Percentiles rank a stretch among this genome's conserved stretches.
phyloP scores from a whole-genome alignment of 108 stramenopile genomes.

The Nitzschia sp. region DNA sequence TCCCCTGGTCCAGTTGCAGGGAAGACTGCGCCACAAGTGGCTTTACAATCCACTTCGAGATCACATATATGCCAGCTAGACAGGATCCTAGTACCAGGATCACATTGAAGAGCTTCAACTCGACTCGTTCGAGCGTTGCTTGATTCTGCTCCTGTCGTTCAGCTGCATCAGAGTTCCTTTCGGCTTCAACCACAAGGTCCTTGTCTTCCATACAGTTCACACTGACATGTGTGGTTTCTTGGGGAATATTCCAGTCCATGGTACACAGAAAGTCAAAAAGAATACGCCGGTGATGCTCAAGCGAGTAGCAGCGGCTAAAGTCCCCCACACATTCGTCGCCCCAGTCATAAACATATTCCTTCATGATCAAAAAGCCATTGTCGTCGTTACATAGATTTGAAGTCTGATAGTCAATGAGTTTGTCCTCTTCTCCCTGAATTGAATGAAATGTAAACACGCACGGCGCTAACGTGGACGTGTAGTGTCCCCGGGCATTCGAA shows the following conservation, averaged over 20 bases:
- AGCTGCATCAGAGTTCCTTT: not conserved
- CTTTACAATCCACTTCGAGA: conserved; percentile 25
- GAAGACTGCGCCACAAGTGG: conserved; percentile 13
- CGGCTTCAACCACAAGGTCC: conserved; percentile 11
- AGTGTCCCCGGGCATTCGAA: conserved; percentile 30
- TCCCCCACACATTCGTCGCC: conserved; percentile 43
- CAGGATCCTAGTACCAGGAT: conserved; percentile 10
- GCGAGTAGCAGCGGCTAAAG: conserved; percentile 31
- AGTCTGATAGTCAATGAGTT: conserved; percentile 24
- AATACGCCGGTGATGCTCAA: conserved; percentile 9
- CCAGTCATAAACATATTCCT: conserved; percentile 28
- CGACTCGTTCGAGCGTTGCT: not conserved
- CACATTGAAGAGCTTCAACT: conserved; percentile 17
- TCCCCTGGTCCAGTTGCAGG: not conserved
- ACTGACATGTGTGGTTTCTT: conserved; percentile 33
- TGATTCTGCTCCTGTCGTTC: conserved; percentile 3
- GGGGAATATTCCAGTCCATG: conserved; percentile 17
- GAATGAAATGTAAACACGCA: conserved; percentile 27
- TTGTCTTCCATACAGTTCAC: conserved; percentile 35
- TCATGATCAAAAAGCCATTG: conserved; percentile 19
- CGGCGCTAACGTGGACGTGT: conserved; percentile 23
- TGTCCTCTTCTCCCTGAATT: conserved; percentile 3
- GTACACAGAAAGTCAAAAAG: conserved; percentile 18
- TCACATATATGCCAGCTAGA: conserved; percentile 13
- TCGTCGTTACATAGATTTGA: conserved; percentile 23